Base-by-base conservation (phyloP, 1,284 basidiomycete species). In the Phylloboletellus chloephorus region DNA sequence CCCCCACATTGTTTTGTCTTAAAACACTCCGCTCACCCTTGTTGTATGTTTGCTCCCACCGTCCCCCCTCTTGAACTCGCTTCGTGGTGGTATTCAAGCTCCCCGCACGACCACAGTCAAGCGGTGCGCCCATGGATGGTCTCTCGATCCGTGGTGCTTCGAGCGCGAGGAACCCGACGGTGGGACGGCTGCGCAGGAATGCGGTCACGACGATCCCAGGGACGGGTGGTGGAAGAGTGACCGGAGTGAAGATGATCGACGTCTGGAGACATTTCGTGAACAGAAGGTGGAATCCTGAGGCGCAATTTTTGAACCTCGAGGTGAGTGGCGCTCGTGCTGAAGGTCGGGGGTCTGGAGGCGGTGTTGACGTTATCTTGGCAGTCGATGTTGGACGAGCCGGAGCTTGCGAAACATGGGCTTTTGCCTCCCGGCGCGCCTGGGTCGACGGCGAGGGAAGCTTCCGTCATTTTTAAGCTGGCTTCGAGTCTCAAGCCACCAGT, bases 391-490 rank as follows among this genome's bases (percentile, higher is more conserved):
- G 77, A 84, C 22, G 90, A 94, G 57, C 76, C 81, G 29, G 66
- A 82, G 32, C 66, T 93, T 44, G 76, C 73, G 57, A 79, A 78
- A 54, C 66, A 83, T 52, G 73, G 76, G 31, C 66, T 93, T 32
- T 58, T 68, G 19, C 71, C 83, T 2, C 85, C 87, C 7, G 85
- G 86, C n/a, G 63, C 70, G 20, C 75, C 77, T 16, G 71, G 71
- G 2, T 72, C 79, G 24, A 68, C 73, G 11, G 58, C 66, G 25
- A 78, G 76, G 50, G 82, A 90, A 52, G 78, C 82, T 2, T 77
- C 82, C 6, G 89, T 90, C 17, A 78, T 93, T 26, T 89, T 90
- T 69, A 94, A 93, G 65, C 69, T 93, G 13, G 87, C 88, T 7
- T 73, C 77, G 17, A 76, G 85, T 52, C 74, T 90, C 31, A 79